A percentile compares a stretch with the other conserved stretches of the same genome.
phyloP scores from a whole-genome alignment of 768 basidiomycete species.

The Agaricus subrufescens region DNA sequence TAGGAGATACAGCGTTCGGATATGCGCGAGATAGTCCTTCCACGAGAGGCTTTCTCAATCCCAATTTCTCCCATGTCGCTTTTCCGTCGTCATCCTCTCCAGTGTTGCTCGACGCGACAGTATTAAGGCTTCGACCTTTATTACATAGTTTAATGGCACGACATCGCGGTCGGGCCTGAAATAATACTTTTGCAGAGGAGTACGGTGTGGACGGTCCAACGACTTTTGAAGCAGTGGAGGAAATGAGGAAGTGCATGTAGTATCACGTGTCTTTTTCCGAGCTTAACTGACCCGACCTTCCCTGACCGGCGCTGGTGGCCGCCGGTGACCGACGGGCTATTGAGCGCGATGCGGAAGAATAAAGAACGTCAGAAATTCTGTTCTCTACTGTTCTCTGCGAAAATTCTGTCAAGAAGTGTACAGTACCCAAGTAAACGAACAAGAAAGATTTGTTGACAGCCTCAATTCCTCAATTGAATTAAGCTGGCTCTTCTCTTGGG shows the following conservation, averaged over 20 bases:
- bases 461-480: too few species aligned
- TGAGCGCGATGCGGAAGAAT: too few species aligned
- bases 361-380: too few species aligned
- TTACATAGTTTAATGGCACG: too few species aligned
- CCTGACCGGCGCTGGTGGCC: too few species aligned
- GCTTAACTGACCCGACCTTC: too few species aligned
- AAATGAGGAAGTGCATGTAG: conserved; percentile 18
- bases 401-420: too few species aligned
- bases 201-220: background rate
- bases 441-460: too few species aligned
- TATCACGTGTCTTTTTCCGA: conserved; percentile 17
- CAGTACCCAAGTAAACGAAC: too few species aligned
- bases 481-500: too few species aligned
- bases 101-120: background rate
- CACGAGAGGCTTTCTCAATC: conserved; percentile 45
- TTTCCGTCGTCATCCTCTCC: background rate
- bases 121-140: background rate
- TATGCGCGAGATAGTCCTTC: conserved; percentile 53
- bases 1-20: conserved; percentile 55
- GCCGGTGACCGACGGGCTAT: too few species aligned
- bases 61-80: conserved; percentile 44
- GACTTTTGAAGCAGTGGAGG: conserved; percentile 13
- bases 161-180: background rate
- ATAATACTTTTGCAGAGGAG: background rate
- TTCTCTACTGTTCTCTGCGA: too few species aligned